Evolutionary conservation across 2,329 filamentous ascomycete species (phyloP), one percentile per base, ranked within the genome.

Genomic region (Zopfia rhizophila): DNA sequence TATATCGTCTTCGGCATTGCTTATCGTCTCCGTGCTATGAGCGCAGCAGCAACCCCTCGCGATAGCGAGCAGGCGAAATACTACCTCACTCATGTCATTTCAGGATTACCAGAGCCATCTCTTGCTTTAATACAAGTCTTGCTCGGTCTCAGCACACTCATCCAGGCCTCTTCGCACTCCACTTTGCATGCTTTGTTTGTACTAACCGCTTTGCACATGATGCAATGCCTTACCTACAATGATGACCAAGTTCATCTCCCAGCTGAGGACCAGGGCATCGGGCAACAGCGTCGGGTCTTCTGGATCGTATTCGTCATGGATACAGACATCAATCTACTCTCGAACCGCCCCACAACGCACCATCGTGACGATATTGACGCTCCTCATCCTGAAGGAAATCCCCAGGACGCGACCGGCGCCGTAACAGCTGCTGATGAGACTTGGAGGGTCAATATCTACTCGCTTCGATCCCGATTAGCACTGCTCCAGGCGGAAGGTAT

Each of bases 1-100:
- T 65, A 63, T 38, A 45, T 62, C 8, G 49, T 64, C 11, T 59
- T 63, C 19, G 58, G 59, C 13, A 42, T 66, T 28, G 62, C 62
- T 13, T 60, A 66, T 46, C 51, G 53, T 14, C 46, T 58, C 7
- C 55, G 61, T 3, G 61, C 48, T 13, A 57, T 60, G 58, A 63
- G 61, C 19, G 42, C 51, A n/a, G 29, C 52, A 3, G 58, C 51
- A 12, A 56, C 51, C 1, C 47, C 42, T 7, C 30, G 57, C 29
- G 60, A 65, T 23, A 59, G 55, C 22, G 45, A 52, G 6, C 40
- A 61, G 33, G 55, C 55, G 11, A 55, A 57, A 28, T 63, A 58
- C 41, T 63, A 65, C 23, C 51, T 62, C 1, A 22, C 39, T 4
- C 45, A 51, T 11, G 53, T 53, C 1, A 51, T 63, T n/a, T 45